Base-by-base conservation (phyloP, 2,329 filamentous ascomycete genomes). In the Cercospora sp. region DNA sequence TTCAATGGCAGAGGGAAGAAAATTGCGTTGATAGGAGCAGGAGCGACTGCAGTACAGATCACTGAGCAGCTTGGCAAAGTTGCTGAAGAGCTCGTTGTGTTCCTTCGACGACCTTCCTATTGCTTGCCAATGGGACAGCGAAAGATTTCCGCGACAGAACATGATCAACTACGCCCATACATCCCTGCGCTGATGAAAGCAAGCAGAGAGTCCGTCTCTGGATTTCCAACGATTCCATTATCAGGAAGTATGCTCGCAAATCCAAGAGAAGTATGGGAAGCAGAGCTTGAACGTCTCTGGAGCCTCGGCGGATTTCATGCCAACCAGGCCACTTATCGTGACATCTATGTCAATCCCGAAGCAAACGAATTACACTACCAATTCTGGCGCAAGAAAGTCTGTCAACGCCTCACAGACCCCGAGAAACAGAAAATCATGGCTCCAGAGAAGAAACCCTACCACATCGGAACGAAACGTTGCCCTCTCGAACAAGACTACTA, bases 91-190 rank as follows among this genome's bases (percentile, higher is more conserved):
- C 76, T 91, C 3, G 83, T 81, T 1, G 86, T 91, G 28, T 90
- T 91, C 76, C 86, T 91, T 71, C 84, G 89, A 10, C 90, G 88
- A 1, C 89, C 89, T 0, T 90, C 90, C 66, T 80, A 90, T 5
- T 86, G 86, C 0, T 73, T 91, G 2, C 88, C 88, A 0, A 89
- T 90, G 86, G 81, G 83, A 3, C 83, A 85, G 65, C 79, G 81
- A 3, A 37, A 78, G 0, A 49, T 73, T 13, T 84, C 82, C 0
- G 77, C 75, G 2, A 81, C 83, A 60, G 85, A 88, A 68, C 85
- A 90, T 72, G 78, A 85, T 18, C 73, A 76, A 3, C 76, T 78
- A n/a, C 82, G 82, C 70, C 69, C 70, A 3, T 77, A 79, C 58
- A 82, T 82, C n/a, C 78, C 79, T 1, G 73, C 78, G 3, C 77